Base-by-base conservation (phyloP, 2,329 filamentous ascomycete genomes). In the Metarhizium rileyi region DNA sequence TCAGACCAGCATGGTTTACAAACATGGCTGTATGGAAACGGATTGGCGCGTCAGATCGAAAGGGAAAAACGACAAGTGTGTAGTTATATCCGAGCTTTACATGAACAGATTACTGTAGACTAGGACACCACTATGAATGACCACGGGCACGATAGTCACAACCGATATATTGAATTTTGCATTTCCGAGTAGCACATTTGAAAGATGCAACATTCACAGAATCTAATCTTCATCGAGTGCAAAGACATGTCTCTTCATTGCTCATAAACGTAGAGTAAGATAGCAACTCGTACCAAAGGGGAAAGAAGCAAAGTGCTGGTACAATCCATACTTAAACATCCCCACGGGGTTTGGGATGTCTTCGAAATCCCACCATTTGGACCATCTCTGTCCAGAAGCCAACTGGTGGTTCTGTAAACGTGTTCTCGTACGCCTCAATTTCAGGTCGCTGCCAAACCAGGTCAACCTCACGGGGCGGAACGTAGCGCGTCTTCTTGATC, bases 391-490 rank as follows among this genome's bases (percentile, higher is more conserved):
- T 64, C 75, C 77, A 80, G 66, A 80, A 80, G 6, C 73, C 69
- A 16, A 71, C 61, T 0, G 76, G 71, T 10, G 69, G 67, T 10
- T 70, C 63, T 10, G 67, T 63, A 55, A 83, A 76, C 10, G 67
- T 68, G 7, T 64, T 68, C 60, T 81, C 77, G 52, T 82, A 81
- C 0, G 70, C 71, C 51, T 83, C 80, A 50, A 83, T 76, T 23
- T 70, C 57, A 23, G 77, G 78, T 16, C 72, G 68, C 56, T 83
- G 72, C 78, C 78, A 78, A 41, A 80, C 66, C 16, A 84, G 68
- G 57, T 84, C 80, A 4, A 74, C 73, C 58, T 85, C 75, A 5
- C 69, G 60, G 0, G 81, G 67, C 1, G 65, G 64, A 14, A 81
- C 67, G 47, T 77, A 67, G 53, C 71, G 73, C 2, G 82, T 86